Percentiles rank a stretch among this genome's conserved stretches.
phyloP scores from a whole-genome alignment of 495 filamentous ascomycete species.

The Letharia lupina region DNA sequence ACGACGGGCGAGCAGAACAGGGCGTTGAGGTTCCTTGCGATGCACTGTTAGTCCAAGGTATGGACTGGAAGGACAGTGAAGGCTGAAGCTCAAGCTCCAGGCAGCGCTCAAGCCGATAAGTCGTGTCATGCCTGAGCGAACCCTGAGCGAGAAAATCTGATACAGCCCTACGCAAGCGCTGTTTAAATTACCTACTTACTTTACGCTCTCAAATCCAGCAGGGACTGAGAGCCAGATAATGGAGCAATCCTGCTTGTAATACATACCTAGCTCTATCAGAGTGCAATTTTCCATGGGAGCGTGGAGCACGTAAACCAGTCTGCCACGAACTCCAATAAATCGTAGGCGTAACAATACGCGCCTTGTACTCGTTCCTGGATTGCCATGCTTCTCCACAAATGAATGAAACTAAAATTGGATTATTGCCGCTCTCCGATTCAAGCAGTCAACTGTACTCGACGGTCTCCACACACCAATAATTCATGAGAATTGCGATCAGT shows the following conservation, averaged over 20 bases:
- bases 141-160: neutral
- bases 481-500: neutral
- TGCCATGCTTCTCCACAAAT: conserved; percentile 12
- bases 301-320: neutral
- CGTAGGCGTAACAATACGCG: neutral
- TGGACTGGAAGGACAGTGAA: neutral
- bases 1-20: neutral
- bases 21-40: neutral
- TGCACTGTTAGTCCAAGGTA: neutral
- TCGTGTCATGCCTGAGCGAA: no score
- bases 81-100: conserved; percentile 1
- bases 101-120: neutral
- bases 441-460: conserved; percentile 8
- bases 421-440: conserved; percentile 11
- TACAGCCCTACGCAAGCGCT: conserved; percentile 5
- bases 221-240: neutral
- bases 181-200: conserved; percentile 5
- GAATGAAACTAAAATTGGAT: conserved; percentile 16
- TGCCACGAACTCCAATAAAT: neutral
- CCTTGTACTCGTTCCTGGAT: conserved; percentile 4
- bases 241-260: neutral
- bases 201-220: neutral
- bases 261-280: neutral
- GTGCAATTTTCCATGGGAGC: neutral
- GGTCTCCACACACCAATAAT: neutral